Base-by-base conservation (phyloP, 441 rosid genomes). In the Populus hybrid region DNA sequence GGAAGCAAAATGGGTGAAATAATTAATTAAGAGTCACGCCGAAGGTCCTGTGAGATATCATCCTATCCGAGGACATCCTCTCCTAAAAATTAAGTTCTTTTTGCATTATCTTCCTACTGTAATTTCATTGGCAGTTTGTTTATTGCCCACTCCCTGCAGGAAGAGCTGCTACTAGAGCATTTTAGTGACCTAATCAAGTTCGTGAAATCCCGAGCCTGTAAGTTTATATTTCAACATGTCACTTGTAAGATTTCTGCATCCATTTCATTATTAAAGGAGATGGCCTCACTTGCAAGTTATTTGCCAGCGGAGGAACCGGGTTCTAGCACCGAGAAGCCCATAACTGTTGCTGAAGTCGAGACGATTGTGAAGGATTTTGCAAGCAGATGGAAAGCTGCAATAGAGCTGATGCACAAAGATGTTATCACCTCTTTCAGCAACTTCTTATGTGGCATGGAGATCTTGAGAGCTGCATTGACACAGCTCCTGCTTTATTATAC, bases 341-440 rank as follows among this genome's bases (percentile, higher is more conserved):
- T 93, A 76, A 90, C 96, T 0, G 86, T 91, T 70, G 83, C 90
- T 5, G 98, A 94, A 86, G 92, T 94, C 0, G 86, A 83, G 66
- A 69, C 94, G 8, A 85, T 96, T 23, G 92, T 89, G 35, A 92
- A 92, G 79, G 97, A 92, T 80, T 92, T 92, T 73, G 92, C 78
- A 0, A 90, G 92, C 87, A 83, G 98, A 75, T 96, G 98, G 99
- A 94, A 92, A 80, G 88, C 95, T 11, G 98, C 96, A 3, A 96
- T 96, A 72, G 98, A 96, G 81, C 78, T 96, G 86, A 96, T 96
- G 99, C 96, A 96, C 90, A 94, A 94, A 87, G 99, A 96, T 61
- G 97, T 96, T 38, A 94, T 97, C 70, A 97, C 99, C 8, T 97
- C 98, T 26, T 97, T 97, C 86, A 94, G 99, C 84, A 94, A 92